Conservation (phyloP, 179 eudicot genomes). For the Spinacia oleracea region DNA sequence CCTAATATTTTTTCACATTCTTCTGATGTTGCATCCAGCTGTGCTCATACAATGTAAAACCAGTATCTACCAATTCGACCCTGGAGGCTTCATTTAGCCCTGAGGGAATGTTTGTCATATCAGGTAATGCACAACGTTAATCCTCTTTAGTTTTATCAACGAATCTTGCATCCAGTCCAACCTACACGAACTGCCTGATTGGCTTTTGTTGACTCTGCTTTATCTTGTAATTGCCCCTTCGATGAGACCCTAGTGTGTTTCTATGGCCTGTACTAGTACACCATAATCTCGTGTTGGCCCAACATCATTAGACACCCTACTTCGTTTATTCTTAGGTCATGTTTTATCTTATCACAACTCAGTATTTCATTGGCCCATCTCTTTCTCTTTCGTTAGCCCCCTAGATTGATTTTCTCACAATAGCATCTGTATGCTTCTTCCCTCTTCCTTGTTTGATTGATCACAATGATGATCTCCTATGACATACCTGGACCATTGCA, state of each 20-base stretch:
- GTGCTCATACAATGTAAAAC: constrained; percentile 70
- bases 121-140: constrained; percentile 44
- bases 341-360: not conserved
- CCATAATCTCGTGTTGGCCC: too few species aligned
- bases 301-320: too few species aligned
- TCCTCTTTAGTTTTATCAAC: not conserved
- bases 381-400: not conserved
- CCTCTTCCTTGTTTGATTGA: too few species aligned
- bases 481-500: not conserved
- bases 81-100: constrained; percentile 90
- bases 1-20: not conserved
- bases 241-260: too few species aligned
- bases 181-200: not conserved
- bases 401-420: not conserved
- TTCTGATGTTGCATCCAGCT: constrained; percentile 37
- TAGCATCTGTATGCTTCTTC: not conserved
- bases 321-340: too few species aligned
- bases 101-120: constrained; percentile 79
- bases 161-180: not conserved
- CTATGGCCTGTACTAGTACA: too few species aligned
- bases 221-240: not conserved
- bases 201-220: not conserved
- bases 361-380: not conserved
- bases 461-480: too few species aligned
- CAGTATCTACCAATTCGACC: constrained; percentile 68